Conservation (phyloP, 345 rosid genomes). For the Arabidopsis arenosa region DNA sequence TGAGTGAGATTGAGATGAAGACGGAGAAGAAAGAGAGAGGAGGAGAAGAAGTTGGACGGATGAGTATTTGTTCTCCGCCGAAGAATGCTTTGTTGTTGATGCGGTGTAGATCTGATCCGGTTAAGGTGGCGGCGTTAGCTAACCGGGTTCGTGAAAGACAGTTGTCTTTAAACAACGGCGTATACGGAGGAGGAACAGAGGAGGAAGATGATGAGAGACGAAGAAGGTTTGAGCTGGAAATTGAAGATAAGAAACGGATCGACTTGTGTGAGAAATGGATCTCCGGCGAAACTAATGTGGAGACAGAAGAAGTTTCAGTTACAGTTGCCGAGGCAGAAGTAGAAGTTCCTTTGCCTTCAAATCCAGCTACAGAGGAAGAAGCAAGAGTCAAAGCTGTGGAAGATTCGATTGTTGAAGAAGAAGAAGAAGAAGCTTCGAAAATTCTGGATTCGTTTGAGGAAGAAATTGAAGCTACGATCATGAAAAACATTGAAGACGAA, state of each 20-base stretch:
- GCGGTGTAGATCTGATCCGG: conserved; percentile 98
- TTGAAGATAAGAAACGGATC: conserved; percentile 47
- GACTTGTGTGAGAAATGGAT: conserved; percentile 45
- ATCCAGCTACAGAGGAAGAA: conserved; percentile 30
- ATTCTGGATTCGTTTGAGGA: conserved; percentile 27
- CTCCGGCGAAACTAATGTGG: conserved; percentile 41
- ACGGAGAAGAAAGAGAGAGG: conserved; percentile 54
- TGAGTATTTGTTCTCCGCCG: conserved; percentile 73
- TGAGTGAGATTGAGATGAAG: conserved; percentile 49
- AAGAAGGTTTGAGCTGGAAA: conserved; percentile 44
- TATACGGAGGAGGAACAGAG: conserved; percentile 17
- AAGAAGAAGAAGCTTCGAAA: conserved; percentile 36
- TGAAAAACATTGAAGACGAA: conserved; percentile 43
- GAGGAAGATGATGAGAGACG: conserved; percentile 30
- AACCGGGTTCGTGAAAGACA: conserved; percentile 74
- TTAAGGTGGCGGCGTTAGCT: conserved; percentile 85
- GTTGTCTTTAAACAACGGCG: conserved; percentile 40
- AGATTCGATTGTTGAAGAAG: conserved; percentile 40
- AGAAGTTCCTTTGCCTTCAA: conserved; percentile 31
- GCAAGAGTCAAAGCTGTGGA: conserved; percentile 21
- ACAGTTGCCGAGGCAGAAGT: conserved; percentile 36
- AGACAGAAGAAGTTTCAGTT: conserved; percentile 21
- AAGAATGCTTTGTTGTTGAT: conserved; percentile 86
- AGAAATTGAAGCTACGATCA: conserved; percentile 38
- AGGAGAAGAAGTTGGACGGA: conserved; percentile 57